Base-by-base conservation (phyloP, 257 asterid species). In the Catharanthus roseus region DNA sequence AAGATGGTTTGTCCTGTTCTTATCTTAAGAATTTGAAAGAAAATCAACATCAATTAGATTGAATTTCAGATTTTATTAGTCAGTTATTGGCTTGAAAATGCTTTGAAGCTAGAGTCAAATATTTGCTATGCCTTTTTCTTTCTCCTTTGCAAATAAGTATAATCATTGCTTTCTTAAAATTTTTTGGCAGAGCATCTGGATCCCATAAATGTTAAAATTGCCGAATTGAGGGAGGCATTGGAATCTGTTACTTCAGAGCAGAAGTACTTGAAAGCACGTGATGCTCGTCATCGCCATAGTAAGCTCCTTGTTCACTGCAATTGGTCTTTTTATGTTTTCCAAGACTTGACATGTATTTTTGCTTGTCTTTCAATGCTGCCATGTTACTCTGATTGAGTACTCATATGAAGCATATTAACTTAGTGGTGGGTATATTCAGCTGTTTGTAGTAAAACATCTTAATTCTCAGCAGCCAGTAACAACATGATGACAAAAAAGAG, bases 221-320 rank as follows among this genome's bases (percentile, higher is more conserved):
- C 97, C 74, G 90, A 87, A 77, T 86, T 93, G 62, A 83, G 89
- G 82, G 98, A 93, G 88, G 86, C 96, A 45, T 73, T 93, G 83
- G 88, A 83, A 62, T 80, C 91, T 36, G 89, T 93, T 61, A 90
- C 93, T 47, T 72, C 86, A 24, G 97, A 93, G 78, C 97, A 93
- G 89, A 84, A 73, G 62, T 93, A 87, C 79, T 78, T 93, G 65
- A 93, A 77, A 85, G 87, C 93, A 36, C 95, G 93, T 36, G 95
- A 85, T 71, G 2, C 68, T 76, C 91, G 95, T 31, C 95, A 89
- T 80, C 98, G 96, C 71, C 85, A 45, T 74, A 89, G 98, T 90
- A 86, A 85, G 96, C 16, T 42, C 75, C 39, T 58, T 62, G 42
- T 60, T 31, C 36, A 34, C 2, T 19, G 45, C 9, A 18, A 62